These are phyloP conservation scores for Rhododendron ferrugineum DNA, from an alignment of 148 eudicot species.

Conservation along the genomic window DNA sequence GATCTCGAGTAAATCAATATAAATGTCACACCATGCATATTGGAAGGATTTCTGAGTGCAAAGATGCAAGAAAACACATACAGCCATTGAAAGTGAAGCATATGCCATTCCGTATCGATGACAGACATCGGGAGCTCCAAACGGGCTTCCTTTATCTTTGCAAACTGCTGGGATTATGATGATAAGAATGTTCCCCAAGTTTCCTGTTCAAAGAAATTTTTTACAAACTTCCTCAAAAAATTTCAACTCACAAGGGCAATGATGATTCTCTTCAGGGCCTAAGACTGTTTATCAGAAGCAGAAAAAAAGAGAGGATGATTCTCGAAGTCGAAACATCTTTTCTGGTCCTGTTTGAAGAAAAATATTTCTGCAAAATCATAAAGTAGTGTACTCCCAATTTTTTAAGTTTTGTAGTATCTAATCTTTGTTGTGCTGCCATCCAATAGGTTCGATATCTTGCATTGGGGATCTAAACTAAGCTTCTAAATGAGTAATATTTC, in stretches of 20 bases:
- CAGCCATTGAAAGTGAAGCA: constrained; percentile 88
- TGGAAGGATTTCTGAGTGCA: background rate
- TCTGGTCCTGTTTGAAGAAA: background rate
- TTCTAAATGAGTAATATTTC: background rate
- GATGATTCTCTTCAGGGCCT: background rate
- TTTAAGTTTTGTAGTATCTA: background rate
- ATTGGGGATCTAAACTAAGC: background rate
- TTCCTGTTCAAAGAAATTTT: constrained; percentile 38
- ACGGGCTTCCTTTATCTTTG: constrained; percentile 81
- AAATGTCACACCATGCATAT: background rate
- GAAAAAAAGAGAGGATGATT: background rate
- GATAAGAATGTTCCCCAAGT: constrained; percentile 68
- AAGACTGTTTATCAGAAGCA: background rate
- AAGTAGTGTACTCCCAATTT: background rate
- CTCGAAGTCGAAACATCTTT: background rate
- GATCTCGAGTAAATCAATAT: background rate
- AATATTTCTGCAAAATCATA: background rate
- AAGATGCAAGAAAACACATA: constrained; percentile 22
- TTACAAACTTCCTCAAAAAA: background rate
- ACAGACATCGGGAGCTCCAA: constrained; percentile 67
- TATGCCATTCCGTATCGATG: constrained; percentile 58
- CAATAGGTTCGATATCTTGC: background rate
- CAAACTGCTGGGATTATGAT: constrained; percentile 90
- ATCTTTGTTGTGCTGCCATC: background rate
- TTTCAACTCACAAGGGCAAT: background rate